Conservation (phyloP, 75 land plant species). For the Cryptomeria japonica region DNA sequence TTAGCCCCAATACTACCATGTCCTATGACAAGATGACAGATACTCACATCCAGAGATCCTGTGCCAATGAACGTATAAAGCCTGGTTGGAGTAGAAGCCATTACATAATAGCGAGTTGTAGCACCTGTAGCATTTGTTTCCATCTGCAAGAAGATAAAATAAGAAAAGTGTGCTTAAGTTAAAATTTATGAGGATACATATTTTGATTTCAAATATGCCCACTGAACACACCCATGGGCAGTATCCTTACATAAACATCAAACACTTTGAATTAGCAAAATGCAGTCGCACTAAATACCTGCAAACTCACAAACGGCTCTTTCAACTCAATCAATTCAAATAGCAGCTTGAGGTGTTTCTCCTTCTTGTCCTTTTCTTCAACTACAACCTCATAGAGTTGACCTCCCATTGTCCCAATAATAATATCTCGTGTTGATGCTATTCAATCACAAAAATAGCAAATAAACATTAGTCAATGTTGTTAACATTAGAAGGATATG, state of each 20-base stretch:
- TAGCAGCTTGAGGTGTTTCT: conserved; percentile 76
- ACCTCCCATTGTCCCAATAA: conserved; percentile 85
- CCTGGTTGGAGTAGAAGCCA: conserved; percentile 92
- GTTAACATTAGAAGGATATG: not conserved
- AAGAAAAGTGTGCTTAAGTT: not conserved
- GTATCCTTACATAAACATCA: not conserved
- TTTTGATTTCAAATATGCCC: not conserved
- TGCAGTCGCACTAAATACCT: conserved; percentile 44
- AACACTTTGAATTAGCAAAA: not conserved
- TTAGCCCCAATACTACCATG: not conserved
- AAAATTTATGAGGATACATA: not conserved
- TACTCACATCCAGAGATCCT: conserved; percentile 78
- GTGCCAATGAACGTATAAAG: conserved; percentile 84
- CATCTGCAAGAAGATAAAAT: conserved; percentile 61
- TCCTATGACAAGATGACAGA: not conserved
- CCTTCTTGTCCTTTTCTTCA: conserved; percentile 96
- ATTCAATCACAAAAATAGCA: not conserved
- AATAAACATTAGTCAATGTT: not conserved
- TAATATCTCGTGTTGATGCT: conserved; percentile 83
- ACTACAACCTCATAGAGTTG: conserved; percentile 80
- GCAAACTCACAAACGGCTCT: conserved; percentile 86
- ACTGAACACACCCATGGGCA: not conserved
- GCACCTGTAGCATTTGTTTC: conserved; percentile 58
- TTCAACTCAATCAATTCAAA: conserved; percentile 81
- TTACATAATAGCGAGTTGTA: conserved; percentile 78